phyloP scores from a whole-genome alignment of 257 asterid genomes.

The Jacaranda copaia region DNA sequence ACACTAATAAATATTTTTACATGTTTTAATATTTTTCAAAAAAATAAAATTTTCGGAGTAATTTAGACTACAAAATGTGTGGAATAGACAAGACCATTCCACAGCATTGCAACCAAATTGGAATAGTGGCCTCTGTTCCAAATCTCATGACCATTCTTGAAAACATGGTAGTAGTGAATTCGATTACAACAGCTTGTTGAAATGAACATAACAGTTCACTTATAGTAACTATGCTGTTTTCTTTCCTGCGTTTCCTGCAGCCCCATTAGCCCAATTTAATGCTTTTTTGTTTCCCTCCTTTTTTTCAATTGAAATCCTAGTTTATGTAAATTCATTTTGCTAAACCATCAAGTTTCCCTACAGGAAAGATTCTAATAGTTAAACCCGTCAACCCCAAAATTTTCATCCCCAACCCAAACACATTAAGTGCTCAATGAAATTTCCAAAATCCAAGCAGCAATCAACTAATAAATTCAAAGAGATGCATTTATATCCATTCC shows the following conservation, averaged over 20 bases:
- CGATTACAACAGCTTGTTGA: not conserved
- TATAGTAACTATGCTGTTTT: conserved; percentile 13
- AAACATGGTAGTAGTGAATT: not conserved
- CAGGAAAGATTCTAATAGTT: not conserved
- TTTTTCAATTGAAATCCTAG: not conserved
- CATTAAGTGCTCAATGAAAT: not conserved
- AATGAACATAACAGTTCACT: conserved; percentile 6
- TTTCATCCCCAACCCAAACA: not conserved
- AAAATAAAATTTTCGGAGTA: too few species aligned
- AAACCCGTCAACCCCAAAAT: conserved; percentile 6
- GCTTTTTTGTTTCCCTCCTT: not conserved
- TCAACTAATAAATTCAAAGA: not conserved
- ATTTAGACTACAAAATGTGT: too few species aligned
- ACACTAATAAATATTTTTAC: too few species aligned
- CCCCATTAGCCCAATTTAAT: not conserved
- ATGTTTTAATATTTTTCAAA: too few species aligned
- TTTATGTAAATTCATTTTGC: not conserved
- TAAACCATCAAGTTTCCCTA: not conserved
- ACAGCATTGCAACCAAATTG: too few species aligned
- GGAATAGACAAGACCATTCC: too few species aligned
- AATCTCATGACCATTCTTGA: too few species aligned
- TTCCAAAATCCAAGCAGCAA: conserved; percentile 30
- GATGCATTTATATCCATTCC: not conserved
- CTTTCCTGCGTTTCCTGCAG: not conserved
- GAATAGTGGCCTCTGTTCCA: too few species aligned